phyloP scores from a whole-genome alignment of 495 filamentous ascomycete species.

The Aspergillus kassunensis region DNA sequence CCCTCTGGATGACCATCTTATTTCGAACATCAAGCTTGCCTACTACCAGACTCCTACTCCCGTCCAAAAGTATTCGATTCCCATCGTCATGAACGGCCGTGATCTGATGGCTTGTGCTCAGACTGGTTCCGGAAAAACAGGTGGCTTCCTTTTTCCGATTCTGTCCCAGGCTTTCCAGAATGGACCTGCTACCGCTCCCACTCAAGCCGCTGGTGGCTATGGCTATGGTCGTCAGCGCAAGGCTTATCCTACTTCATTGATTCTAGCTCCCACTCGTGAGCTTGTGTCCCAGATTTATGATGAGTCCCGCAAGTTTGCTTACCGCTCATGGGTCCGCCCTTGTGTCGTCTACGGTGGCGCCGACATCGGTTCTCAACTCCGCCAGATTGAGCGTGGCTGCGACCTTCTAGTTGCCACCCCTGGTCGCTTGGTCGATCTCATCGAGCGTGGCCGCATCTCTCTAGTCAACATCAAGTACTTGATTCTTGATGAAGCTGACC shows the following conservation, averaged over 20 bases:
- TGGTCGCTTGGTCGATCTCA: slow-evolving; percentile 93
- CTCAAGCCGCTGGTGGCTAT: slow-evolving; percentile 52
- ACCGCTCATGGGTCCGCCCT: slow-evolving; percentile 97
- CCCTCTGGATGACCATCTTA: slow-evolving; percentile 85
- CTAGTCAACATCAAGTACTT: slow-evolving; percentile 96
- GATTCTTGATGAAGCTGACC: slow-evolving; percentile 98
- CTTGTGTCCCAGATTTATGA: slow-evolving; percentile 98
- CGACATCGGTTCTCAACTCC: slow-evolving; percentile 94
- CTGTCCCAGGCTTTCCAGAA: slow-evolving; percentile 90
- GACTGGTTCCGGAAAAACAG: slow-evolving; percentile 98
- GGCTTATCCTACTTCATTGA: slow-evolving; percentile 92
- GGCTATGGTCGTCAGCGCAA: slow-evolving; percentile 85
- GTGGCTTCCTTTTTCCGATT: slow-evolving; percentile 98
- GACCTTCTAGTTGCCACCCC: slow-evolving; percentile 97
- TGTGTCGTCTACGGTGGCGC: slow-evolving; percentile 99
- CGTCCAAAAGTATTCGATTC: slow-evolving; percentile 97
- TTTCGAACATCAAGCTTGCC: slow-evolving; percentile 87
- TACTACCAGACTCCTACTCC: slow-evolving; percentile 93
- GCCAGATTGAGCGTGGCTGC: slow-evolving; percentile 95
- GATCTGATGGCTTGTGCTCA: slow-evolving; percentile 99
- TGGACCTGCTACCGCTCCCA: slow-evolving; percentile 69
- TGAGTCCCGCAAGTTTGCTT: slow-evolving; percentile 95
- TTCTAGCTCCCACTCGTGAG: slow-evolving; percentile 94
- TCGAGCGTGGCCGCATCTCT: slow-evolving; percentile 97
- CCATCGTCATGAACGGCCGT: slow-evolving; percentile 92